Evolutionary conservation across 2,329 filamentous ascomycete species (phyloP).

Genomic region (Phialocephala subalpina): DNA sequence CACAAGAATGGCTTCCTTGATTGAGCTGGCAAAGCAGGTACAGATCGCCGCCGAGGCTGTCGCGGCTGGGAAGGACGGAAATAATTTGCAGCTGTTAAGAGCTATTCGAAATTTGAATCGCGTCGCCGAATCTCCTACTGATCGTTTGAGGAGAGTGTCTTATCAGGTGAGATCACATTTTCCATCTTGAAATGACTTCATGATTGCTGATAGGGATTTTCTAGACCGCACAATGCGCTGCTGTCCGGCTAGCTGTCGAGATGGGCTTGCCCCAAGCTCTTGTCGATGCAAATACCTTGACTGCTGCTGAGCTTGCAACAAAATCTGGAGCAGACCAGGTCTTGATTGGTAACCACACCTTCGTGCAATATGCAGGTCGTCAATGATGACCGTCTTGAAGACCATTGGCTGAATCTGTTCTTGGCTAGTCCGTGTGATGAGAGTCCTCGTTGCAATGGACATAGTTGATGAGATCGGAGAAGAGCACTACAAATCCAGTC

Average conservation of each 20-base stretch:
- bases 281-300: slow-evolving; percentile 12
- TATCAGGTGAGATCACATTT: slow-evolving; percentile 15
- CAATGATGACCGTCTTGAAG: neutral
- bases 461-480: slow-evolving; percentile 25
- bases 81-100: slow-evolving; percentile 14
- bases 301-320: slow-evolving; percentile 22
- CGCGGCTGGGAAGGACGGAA: neutral
- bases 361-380: neutral
- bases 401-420: neutral
- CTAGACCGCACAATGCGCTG: slow-evolving; percentile 22
- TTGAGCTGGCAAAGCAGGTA: slow-evolving; percentile 16
- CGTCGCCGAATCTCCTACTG: slow-evolving; percentile 20
- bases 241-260: slow-evolving; percentile 23
- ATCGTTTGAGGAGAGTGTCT: slow-evolving; percentile 19
- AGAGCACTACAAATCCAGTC: slow-evolving; percentile 21
- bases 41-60: slow-evolving; percentile 21
- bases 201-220: neutral
- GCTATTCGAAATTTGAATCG: slow-evolving; percentile 22
- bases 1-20: slow-evolving; percentile 7
- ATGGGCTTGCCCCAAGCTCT: slow-evolving; percentile 22
- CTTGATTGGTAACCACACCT: slow-evolving; percentile 13
- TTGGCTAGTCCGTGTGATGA: slow-evolving; percentile 24
- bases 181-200: neutral
- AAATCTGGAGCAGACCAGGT: slow-evolving; percentile 13
- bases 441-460: slow-evolving; percentile 21